phyloP scores from a whole-genome alignment of 2,329 filamentous ascomycete genomes.

The Leptodontidium sp. region DNA sequence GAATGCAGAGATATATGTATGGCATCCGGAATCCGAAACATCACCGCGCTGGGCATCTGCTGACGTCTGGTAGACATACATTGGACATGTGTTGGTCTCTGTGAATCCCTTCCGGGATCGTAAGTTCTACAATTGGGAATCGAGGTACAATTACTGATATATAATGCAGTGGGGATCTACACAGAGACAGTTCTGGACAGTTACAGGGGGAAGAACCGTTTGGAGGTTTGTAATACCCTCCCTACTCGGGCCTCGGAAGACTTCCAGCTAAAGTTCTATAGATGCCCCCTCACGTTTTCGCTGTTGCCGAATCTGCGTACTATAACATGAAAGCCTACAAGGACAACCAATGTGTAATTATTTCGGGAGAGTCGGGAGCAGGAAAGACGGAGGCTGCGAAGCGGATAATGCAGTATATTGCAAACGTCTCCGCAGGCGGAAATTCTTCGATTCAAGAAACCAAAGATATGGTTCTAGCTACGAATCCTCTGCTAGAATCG shows the following conservation, averaged over 20 bases:
- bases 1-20: constrained; percentile 91
- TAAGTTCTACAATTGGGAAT: constrained; percentile 50
- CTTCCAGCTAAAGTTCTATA: constrained; percentile 34
- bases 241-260: neutral
- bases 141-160: constrained; percentile 47
- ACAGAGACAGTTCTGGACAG: constrained; percentile 92
- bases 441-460: constrained; percentile 84
- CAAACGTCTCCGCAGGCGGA: constrained; percentile 87
- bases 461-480: constrained; percentile 99
- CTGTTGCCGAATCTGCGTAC: constrained; percentile 94
- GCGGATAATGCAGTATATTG: constrained; percentile 99
- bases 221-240: constrained; percentile 65
- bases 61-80: constrained; percentile 75
- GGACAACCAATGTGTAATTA: constrained; percentile 99
- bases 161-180: constrained; percentile 82
- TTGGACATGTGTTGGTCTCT: constrained; percentile 98
- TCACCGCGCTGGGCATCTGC: constrained; percentile 7
- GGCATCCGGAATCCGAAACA: constrained; percentile 26
- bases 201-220: constrained; percentile 95
- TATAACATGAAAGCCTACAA: constrained; percentile 99
- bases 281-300: constrained; percentile 94
- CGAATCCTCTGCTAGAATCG: constrained; percentile 94
- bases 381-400: constrained; percentile 99
- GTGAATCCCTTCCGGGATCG: constrained; percentile 96
- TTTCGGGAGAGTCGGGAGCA: constrained; percentile 96